phyloP scores from a whole-genome alignment of 2,329 filamentous ascomycete species.

The Westerdykella sp. region DNA sequence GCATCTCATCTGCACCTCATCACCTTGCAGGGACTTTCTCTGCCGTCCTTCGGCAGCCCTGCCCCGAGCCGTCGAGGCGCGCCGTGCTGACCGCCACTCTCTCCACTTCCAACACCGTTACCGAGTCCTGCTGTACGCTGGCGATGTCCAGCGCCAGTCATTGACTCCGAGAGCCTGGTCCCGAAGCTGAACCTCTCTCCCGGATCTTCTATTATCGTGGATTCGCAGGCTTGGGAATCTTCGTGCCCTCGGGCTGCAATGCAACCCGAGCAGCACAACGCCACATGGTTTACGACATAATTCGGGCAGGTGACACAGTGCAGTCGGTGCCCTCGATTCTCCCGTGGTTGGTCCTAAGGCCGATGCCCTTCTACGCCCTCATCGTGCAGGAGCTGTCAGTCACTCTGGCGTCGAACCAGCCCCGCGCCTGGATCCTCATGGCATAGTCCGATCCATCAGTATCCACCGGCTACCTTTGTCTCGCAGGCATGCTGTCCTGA shows the following conservation, averaged over 20 bases:
- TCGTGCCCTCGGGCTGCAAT: conserved; percentile 17
- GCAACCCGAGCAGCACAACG: conserved; percentile 14
- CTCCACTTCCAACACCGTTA: too few relatives aligned
- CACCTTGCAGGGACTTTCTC: too few relatives aligned
- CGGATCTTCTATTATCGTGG: conserved; percentile 11
- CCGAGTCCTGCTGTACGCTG: too few relatives aligned
- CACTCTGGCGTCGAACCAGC: conserved; percentile 22
- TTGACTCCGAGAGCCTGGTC: conserved; percentile 11
- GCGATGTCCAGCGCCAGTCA: too few relatives aligned
- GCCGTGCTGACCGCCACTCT: too few relatives aligned
- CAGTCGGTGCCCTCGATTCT: conserved; percentile 13
- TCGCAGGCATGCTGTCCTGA: too few relatives aligned
- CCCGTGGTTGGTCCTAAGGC: conserved; percentile 16
- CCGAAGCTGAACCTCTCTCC: conserved; percentile 18
- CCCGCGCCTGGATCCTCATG: conserved; percentile 9
- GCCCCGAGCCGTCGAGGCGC: too few relatives aligned
- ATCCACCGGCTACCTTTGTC: conserved; percentile 4
- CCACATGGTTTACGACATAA: conserved; percentile 23
- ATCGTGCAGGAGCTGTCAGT: conserved; percentile 28
- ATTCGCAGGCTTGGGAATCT: conserved; percentile 11
- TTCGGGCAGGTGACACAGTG: conserved; percentile 30
- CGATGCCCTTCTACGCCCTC: conserved; percentile 12
- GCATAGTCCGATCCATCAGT: conserved; percentile 2
- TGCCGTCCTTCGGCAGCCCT: too few relatives aligned
- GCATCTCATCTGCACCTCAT: too few relatives aligned